Percentiles rank a stretch among this genome's conserved stretches.
Conservation (phyloP, 495 filamentous ascomycete species). For the Thermothielavioides terrestris region DNA sequence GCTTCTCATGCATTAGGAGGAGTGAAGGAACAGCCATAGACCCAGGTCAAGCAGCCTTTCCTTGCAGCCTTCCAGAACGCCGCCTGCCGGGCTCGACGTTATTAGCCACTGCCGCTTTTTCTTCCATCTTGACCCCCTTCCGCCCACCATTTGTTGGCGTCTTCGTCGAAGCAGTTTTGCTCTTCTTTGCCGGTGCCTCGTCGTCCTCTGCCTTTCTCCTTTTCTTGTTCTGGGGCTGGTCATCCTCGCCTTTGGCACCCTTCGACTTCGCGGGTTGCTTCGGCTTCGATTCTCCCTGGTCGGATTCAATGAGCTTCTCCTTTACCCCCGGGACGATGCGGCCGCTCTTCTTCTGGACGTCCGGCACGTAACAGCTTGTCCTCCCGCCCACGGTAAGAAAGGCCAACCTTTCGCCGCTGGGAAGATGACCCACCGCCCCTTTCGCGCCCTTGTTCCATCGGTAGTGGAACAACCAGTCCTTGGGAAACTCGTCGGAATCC, state of each 20-base stretch:
- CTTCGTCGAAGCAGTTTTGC: constrained; percentile 4
- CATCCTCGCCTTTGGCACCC: constrained; percentile 2
- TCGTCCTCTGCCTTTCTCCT: constrained; percentile 7
- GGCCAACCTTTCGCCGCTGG: constrained; percentile 74
- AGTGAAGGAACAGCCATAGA: too few species aligned
- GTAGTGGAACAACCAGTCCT: constrained; percentile 86
- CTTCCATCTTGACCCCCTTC: constrained; percentile 7
- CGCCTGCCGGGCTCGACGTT: constrained; percentile 18
- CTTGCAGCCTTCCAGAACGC: constrained; percentile 30
- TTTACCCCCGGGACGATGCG: constrained; percentile 26
- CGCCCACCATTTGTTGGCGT: neutral
- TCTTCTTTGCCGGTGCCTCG: constrained; percentile 23
- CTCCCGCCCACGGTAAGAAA: constrained; percentile 81
- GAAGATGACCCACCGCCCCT: constrained; percentile 53
- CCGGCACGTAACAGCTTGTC: constrained; percentile 79
- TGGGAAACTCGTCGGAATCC: constrained; percentile 74
- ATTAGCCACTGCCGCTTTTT: neutral
- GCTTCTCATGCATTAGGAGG: too few species aligned
- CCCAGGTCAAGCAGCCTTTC: constrained; percentile 5
- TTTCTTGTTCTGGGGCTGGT: constrained; percentile 6
- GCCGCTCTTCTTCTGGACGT: constrained; percentile 69
- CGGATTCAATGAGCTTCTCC: constrained; percentile 25
- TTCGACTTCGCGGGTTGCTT: constrained; percentile 22
- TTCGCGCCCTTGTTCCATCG: constrained; percentile 89
- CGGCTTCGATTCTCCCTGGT: constrained; percentile 16